Base-by-base conservation (phyloP, 2,329 filamentous ascomycete species). In the Aspergillus latus region DNA sequence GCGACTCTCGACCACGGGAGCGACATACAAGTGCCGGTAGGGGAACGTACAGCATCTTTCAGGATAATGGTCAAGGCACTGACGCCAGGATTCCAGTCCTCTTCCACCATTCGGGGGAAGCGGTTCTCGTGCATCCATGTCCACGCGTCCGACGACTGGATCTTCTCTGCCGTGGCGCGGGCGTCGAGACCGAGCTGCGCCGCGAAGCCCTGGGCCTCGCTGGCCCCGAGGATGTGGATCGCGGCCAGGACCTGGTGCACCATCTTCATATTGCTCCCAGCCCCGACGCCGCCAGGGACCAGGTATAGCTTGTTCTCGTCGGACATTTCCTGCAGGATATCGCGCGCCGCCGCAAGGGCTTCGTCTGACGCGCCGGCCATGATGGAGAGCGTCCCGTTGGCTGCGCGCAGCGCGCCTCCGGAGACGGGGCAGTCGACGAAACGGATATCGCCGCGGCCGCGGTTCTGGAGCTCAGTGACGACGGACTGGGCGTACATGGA, bases 361-460 rank as follows among this genome's bases (percentile, higher is more conserved):
- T 76, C 78, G 1, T 82, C 78, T 0, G 82, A 76, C 0, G 80
- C 87, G 1, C 85, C 84, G 0, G 87, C 87, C 83, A 92, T 90
- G 67, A 92, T 91, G 5, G 87, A 88, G 42, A 92, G 74, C 0
- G 88, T 89, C 3, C 88, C 88, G 48, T 88, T 82, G 0, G 86
- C 87, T 1, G 88, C 88, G 34, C 88, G 80, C 8, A 81, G 78
- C 0, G 86, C 83, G 1, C 88, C 88, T 0, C 88, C 88, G 0
- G 87, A 90, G 0, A 92, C 88, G 0, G 88, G 88, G 21, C 83
- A 82, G 71, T 91, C 88, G 49, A 92, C 81, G 50, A 91, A 81
- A 49, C 79, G 76, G 30, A 92, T 80, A 66, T 92, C 88, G 2
- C 72, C 69, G 5, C 88, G 78, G 9, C 82, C 83, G 32, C 78